phyloP scores from a whole-genome alignment of 176 grass and related monocot species.

The Carex scoparia region DNA sequence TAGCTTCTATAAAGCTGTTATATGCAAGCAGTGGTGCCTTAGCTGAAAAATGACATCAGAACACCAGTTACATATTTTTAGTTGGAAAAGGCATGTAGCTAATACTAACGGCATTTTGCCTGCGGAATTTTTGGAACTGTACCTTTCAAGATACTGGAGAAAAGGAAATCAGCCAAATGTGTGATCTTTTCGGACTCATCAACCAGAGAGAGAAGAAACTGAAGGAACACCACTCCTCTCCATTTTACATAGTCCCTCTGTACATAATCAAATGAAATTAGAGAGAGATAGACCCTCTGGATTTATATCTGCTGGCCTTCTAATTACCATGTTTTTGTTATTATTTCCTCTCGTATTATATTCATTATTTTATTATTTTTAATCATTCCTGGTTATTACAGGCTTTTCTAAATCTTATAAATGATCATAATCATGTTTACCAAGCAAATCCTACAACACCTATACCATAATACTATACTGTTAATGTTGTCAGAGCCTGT shows the following conservation, averaged over 20 bases:
- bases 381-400: not conserved
- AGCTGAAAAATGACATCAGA: constrained; percentile 47
- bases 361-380: not conserved
- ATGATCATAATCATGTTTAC: not conserved
- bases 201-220: constrained; percentile 77
- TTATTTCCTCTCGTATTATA: not conserved
- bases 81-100: constrained; percentile 6
- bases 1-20: constrained; percentile 98
- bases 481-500: not conserved
- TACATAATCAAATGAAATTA: constrained; percentile 30
- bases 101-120: not conserved
- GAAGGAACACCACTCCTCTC: constrained; percentile 83
- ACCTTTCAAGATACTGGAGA: constrained; percentile 91
- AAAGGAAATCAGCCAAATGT: constrained; percentile 79
- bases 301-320: not conserved
- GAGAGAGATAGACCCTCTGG: not conserved
- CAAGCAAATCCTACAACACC: not conserved
- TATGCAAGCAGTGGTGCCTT: constrained; percentile 98
- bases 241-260: constrained; percentile 98
- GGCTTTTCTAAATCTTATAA: not conserved
- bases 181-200: constrained; percentile 88
- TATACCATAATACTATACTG: not conserved
- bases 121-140: not conserved
- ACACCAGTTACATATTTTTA: constrained; percentile 8
- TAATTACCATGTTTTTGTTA: not conserved